Conservation (phyloP, 768 basidiomycete species). For the Tulasnella sp. region DNA sequence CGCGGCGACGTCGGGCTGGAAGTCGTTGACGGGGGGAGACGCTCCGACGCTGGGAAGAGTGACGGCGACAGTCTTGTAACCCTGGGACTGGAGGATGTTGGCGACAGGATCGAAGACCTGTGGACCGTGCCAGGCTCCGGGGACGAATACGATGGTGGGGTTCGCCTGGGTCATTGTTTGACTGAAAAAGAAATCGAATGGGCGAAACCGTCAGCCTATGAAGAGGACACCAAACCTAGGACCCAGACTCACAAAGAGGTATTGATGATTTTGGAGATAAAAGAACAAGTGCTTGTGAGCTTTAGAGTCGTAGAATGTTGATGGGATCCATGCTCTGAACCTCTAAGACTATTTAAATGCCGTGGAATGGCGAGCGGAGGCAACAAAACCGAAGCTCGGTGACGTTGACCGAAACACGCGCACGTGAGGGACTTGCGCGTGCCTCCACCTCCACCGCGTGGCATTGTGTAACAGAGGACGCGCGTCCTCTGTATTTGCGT, state of each 20-base stretch:
- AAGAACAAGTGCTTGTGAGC: not conserved
- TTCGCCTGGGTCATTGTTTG: not conserved
- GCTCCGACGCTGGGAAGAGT: not conserved
- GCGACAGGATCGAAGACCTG: not conserved
- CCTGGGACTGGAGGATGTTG: not conserved
- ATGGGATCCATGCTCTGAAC: not conserved
- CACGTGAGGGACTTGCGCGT: not conserved
- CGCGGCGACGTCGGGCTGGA: not conserved
- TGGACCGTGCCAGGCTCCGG: not conserved
- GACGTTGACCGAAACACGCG: not conserved
- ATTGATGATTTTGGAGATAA: not conserved
- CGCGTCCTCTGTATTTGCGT: not conserved
- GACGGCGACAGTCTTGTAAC: not conserved
- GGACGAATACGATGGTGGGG: not conserved
- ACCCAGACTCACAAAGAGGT: not conserved
- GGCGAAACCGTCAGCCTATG: not conserved
- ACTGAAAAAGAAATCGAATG: not conserved
- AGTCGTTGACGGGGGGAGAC: not conserved
- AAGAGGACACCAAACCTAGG: not conserved
- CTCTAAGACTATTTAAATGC: not conserved
- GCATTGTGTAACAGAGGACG: not conserved
- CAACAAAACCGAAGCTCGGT: not conserved
- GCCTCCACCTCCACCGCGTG: not conserved
- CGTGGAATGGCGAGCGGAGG: not conserved
- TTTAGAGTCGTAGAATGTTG: not conserved